A percentile compares a stretch with the other conserved stretches of the same genome.
Conservation (phyloP, 495 filamentous ascomycete genomes). For the Staphylotrichum longicolle region DNA sequence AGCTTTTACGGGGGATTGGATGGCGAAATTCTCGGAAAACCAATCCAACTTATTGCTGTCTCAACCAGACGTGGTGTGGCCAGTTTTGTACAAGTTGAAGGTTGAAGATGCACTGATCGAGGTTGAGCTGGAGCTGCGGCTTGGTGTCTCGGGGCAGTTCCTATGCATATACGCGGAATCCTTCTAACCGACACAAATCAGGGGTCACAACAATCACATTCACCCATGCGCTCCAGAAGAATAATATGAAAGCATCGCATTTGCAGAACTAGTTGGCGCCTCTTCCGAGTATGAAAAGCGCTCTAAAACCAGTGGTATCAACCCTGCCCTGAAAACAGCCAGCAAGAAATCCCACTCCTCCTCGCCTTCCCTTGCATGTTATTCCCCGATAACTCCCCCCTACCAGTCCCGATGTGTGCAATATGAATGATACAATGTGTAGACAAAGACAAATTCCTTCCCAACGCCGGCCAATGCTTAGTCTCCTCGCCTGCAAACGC, state of each 20-base stretch:
- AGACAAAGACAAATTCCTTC: neutral
- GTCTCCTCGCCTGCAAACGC: neutral
- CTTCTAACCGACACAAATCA: constrained; percentile 2
- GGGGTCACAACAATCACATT: neutral
- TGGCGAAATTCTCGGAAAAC: no score
- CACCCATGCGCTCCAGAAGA: no score
- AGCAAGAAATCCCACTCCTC: neutral
- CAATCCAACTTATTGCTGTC: no score
- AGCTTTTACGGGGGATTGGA: no score
- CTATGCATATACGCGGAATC: constrained; percentile 8
- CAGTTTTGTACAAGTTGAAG: no score
- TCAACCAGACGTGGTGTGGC: no score
- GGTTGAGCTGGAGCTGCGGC: neutral
- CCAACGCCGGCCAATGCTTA: constrained; percentile 12
- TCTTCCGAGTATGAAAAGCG: neutral
- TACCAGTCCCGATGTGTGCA: neutral
- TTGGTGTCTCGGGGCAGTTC: neutral
- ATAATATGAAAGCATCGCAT: constrained; percentile 3
- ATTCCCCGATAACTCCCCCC: constrained; percentile 1
- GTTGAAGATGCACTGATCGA: no score
- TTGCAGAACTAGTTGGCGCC: neutral
- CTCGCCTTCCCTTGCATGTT: neutral
- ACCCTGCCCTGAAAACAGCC: neutral
- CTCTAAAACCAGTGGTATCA: constrained; percentile 7
- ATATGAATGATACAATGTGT: neutral